phyloP scores from a whole-genome alignment of 768 basidiomycete species.

The Russula sp. region DNA sequence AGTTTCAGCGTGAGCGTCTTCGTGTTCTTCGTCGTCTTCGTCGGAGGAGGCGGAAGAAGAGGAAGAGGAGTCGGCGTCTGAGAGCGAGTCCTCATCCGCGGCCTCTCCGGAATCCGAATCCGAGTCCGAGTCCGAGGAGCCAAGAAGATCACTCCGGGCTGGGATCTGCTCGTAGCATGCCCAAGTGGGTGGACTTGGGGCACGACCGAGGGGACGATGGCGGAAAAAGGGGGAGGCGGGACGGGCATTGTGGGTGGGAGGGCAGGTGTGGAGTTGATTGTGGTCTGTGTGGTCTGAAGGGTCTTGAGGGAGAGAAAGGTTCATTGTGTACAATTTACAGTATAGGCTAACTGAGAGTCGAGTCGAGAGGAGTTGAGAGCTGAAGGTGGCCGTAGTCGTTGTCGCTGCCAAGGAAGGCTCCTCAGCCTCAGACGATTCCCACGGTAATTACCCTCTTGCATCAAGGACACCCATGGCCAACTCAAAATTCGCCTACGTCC shows the following conservation, averaged over 20 bases:
- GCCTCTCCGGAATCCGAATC: slow-evolving; percentile 25
- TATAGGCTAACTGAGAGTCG: not conserved
- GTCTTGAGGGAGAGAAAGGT: slow-evolving; percentile 22
- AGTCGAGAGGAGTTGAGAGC: not conserved
- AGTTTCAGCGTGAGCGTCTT: slow-evolving; percentile 27
- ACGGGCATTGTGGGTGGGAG: slow-evolving; percentile 9
- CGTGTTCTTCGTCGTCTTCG: slow-evolving; percentile 20
- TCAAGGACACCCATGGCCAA: slow-evolving; percentile 65
- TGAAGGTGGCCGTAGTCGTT: no score
- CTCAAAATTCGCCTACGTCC: slow-evolving; percentile 89
- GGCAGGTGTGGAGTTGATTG: slow-evolving; percentile 12
- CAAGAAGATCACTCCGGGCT: slow-evolving; percentile 20
- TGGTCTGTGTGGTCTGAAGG: slow-evolving; percentile 1
- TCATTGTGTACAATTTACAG: slow-evolving; percentile 1
- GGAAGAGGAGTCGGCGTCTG: slow-evolving; percentile 38
- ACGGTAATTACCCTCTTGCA: slow-evolving; percentile 10
- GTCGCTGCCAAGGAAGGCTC: not conserved
- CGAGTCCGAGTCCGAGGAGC: slow-evolving; percentile 40
- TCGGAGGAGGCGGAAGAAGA: slow-evolving; percentile 28
- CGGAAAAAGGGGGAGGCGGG: slow-evolving; percentile 49
- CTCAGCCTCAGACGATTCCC: slow-evolving; percentile 13
- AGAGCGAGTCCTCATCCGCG: slow-evolving; percentile 27
- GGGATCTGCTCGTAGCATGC: slow-evolving; percentile 88
- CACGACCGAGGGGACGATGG: slow-evolving; percentile 72
- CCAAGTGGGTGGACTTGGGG: slow-evolving; percentile 83